These are phyloP conservation scores for Phialemonium atrogriseum DNA, from an alignment of 2,329 filamentous ascomycete species.

Conservation along the genomic window DNA sequence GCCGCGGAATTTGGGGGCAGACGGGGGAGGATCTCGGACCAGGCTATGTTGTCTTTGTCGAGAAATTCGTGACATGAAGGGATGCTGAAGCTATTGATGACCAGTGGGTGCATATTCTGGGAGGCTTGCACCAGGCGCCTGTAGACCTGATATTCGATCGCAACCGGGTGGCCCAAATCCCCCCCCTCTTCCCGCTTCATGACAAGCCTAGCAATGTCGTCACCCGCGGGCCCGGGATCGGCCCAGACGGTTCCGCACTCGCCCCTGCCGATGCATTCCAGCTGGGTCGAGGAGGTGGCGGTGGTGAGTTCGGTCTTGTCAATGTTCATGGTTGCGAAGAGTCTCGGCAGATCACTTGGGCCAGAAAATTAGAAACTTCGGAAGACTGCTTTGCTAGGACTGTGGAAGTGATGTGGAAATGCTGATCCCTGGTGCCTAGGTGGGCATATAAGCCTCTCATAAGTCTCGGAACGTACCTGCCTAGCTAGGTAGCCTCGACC, in stretches of 20 bases:
- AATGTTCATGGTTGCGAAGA: no score
- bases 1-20: slow-evolving; percentile 2
- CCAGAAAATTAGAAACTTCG: no score
- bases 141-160: slow-evolving; percentile 3
- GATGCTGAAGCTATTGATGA: slow-evolving; percentile 5
- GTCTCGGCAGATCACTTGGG: no score
- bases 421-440: no score
- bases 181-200: slow-evolving; percentile 7
- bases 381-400: no score
- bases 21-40: slow-evolving; percentile 2
- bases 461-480: no score
- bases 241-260: slow-evolving; percentile 6
- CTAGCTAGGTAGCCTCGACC: no score
- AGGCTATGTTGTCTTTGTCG: background rate
- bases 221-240: slow-evolving; percentile 3
- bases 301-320: slow-evolving; percentile 3
- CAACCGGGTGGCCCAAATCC: slow-evolving; percentile 3
- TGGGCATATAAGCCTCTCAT: no score
- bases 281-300: slow-evolving; percentile 1
- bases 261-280: slow-evolving; percentile 5
- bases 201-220: slow-evolving; percentile 4
- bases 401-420: no score
- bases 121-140: slow-evolving; percentile 5
- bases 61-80: slow-evolving; percentile 4
- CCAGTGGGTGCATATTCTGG: slow-evolving; percentile 2